phyloP scores from a whole-genome alignment of 331 rosid species.

The Quercus phellos region DNA sequence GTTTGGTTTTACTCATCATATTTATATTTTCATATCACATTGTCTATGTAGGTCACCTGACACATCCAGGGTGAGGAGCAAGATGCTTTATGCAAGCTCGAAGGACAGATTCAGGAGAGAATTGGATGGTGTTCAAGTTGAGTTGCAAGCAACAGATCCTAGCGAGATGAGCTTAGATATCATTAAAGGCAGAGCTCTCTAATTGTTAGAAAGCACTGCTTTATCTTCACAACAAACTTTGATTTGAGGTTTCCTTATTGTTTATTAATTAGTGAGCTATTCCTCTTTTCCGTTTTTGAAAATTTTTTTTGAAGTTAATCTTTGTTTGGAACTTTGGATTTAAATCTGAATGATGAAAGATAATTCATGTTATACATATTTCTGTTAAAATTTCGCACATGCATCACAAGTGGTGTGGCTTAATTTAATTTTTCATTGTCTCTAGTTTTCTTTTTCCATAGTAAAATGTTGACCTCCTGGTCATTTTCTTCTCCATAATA shows the following conservation, averaged over 20 bases:
- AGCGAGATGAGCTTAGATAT: constrained; percentile 40
- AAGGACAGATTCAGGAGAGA: constrained; percentile 38
- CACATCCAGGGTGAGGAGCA: constrained; percentile 35
- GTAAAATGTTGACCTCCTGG: too few relatives aligned
- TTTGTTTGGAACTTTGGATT: neutral
- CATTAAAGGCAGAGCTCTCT: constrained; percentile 31
- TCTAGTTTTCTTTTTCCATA: too few relatives aligned
- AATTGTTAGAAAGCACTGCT: neutral
- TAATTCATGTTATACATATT: neutral
- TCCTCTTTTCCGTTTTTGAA: neutral
- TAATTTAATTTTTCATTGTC: too few relatives aligned
- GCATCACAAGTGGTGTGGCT: too few relatives aligned
- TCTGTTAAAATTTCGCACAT: neutral
- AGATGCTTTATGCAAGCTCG: constrained; percentile 48
- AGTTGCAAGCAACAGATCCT: constrained; percentile 42
- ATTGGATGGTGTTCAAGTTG: constrained; percentile 39
- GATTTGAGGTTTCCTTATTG: too few relatives aligned
- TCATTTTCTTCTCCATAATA: too few relatives aligned
- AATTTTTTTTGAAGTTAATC: neutral
- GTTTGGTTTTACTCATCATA: neutral
- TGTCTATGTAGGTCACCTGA: constrained; percentile 34
- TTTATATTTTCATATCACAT: neutral
- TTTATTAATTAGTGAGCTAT: neutral
- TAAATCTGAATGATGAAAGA: neutral
- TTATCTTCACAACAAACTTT: neutral